Conservation (phyloP, 345 rosid species). For the Heritiera fomes region DNA sequence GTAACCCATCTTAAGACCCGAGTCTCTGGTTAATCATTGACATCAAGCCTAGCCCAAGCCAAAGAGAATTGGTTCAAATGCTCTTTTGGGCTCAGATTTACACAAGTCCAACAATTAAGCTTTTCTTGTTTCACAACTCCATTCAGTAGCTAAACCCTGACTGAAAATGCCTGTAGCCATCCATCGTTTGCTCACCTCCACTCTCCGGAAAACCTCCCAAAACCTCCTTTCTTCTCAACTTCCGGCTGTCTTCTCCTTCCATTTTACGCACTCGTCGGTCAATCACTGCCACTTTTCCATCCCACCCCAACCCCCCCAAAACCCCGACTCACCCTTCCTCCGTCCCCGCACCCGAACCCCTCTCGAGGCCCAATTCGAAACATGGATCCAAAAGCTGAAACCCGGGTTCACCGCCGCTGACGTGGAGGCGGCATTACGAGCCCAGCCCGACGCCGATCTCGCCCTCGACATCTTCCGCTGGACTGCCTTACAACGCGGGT, state of each 20-base stretch:
- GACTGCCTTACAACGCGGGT: constrained; percentile 73
- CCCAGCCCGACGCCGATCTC: constrained; percentile 85
- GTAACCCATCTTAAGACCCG: neutral
- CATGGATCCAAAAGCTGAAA: constrained; percentile 76
- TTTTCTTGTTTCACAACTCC: neutral
- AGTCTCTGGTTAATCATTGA: no score
- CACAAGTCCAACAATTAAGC: neutral
- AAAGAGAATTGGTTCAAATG: neutral
- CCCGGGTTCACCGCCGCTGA: constrained; percentile 77
- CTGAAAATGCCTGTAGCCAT: constrained; percentile 34
- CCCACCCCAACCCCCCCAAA: constrained; percentile 31
- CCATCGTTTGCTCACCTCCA: constrained; percentile 33
- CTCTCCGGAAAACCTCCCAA: constrained; percentile 6
- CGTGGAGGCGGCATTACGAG: constrained; percentile 63
- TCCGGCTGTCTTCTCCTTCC: neutral
- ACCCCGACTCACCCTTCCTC: constrained; percentile 26
- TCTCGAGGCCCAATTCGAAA: constrained; percentile 72
- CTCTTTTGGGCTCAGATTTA: neutral
- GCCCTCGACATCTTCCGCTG: constrained; percentile 92
- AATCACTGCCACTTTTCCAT: constrained; percentile 32
- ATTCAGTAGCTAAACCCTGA: neutral
- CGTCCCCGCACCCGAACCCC: constrained; percentile 63
- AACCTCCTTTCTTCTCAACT: constrained; percentile 2
- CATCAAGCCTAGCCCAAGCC: neutral
- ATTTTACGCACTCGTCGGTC: constrained; percentile 14